These are phyloP conservation scores for Chrysanthemum seticuspe DNA, from an alignment of 129 eudicot genomes.

Conservation along the genomic window DNA sequence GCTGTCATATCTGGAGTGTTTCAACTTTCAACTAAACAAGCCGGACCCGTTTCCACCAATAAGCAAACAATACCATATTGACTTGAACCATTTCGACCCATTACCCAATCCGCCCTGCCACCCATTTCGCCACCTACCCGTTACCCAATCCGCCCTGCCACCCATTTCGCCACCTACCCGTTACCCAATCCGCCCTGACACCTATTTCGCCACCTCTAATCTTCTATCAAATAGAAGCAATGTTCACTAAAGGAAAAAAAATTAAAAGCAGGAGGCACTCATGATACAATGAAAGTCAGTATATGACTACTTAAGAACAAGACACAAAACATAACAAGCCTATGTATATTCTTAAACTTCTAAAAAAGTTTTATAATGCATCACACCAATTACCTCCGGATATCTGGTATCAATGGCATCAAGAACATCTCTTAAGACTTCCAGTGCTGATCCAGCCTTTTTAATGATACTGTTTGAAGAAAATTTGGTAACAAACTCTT, in stretches of 20 bases:
- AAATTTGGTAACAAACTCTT: constrained; percentile 5
- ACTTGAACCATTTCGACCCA: too few species aligned
- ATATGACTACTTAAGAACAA: neutral
- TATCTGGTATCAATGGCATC: constrained; percentile 67
- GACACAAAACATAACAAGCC: neutral
- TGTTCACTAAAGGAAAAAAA: neutral
- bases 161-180: too few species aligned
- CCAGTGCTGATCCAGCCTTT: constrained; percentile 86
- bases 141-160: too few species aligned
- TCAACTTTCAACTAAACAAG: too few species aligned
- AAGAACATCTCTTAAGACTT: constrained; percentile 88
- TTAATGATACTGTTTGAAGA: constrained; percentile 60
- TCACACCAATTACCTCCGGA: constrained; percentile 62
- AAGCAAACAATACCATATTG: too few species aligned
- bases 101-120: too few species aligned
- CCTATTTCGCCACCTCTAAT: too few species aligned
- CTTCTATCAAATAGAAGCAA: neutral
- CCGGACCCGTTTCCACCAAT: too few species aligned
- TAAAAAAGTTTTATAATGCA: neutral
- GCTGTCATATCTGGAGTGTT: too few species aligned
- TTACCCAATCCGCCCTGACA: too few species aligned
- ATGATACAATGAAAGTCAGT: neutral
- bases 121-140: too few species aligned
- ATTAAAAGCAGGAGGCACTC: neutral
- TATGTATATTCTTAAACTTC: constrained; percentile 4